A percentile compares a stretch with the other conserved stretches of the same genome.
Conservation (phyloP, 1,139 yeast genomes). For the Kazachstania sp. region DNA sequence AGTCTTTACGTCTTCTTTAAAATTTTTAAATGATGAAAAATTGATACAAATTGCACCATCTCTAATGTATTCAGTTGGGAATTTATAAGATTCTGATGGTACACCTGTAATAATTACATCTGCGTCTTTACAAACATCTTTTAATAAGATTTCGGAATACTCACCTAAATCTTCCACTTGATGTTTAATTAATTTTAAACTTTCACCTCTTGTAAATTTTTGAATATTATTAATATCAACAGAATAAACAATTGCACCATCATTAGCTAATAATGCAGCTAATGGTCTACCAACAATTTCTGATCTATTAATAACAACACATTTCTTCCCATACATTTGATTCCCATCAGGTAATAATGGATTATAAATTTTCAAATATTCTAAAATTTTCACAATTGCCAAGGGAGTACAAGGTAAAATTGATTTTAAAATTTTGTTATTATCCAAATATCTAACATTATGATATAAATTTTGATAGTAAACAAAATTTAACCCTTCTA, state of each 20-base stretch:
- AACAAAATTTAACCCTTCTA: conserved; percentile 86
- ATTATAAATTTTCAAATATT: conserved; percentile 83
- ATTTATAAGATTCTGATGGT: conserved; percentile 72
- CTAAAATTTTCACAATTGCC: conserved; percentile 88
- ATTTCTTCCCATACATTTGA: conserved; percentile 83
- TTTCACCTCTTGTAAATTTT: conserved; percentile 89
- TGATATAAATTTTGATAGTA: conserved; percentile 93
- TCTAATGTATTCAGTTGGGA: conserved; percentile 69
- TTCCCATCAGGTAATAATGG: conserved; percentile 76
- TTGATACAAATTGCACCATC: conserved; percentile 89
- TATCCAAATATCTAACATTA: conserved; percentile 75
- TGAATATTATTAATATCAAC: conserved; percentile 83
- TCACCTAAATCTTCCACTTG: conserved; percentile 64
- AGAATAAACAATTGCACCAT: conserved; percentile 93
- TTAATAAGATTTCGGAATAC: conserved; percentile 38
- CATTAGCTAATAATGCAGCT: conserved; percentile 92
- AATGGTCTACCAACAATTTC: conserved; percentile 96
- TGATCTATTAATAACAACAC: conserved; percentile 83
- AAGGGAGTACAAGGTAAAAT: conserved; percentile 94
- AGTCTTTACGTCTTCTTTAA: conserved; percentile 66
- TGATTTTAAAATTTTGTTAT: conserved; percentile 61
- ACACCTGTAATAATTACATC: conserved; percentile 96
- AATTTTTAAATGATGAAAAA: conserved; percentile 83
- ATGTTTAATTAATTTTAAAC: conserved; percentile 72
- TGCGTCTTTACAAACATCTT: conserved; percentile 61